A percentile compares a stretch with the other conserved stretches of the same genome.
phyloP scores from a whole-genome alignment of 768 basidiomycete species.

The Termitomyces sp. region DNA sequence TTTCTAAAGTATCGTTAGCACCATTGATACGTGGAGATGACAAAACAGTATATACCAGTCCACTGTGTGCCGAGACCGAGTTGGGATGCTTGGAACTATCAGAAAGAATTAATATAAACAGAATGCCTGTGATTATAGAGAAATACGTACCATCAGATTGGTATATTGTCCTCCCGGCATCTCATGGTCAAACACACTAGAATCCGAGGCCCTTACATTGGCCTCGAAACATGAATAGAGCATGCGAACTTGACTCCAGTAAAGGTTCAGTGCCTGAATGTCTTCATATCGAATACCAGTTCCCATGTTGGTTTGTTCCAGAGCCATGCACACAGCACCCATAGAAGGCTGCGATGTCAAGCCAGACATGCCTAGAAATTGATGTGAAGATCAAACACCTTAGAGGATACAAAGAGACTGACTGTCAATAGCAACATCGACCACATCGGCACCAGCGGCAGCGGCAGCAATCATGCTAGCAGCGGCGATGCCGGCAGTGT shows the following conservation, averaged over 20 bases:
- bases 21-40: slow-evolving; percentile 6
- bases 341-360: slow-evolving; percentile 98
- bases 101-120: slow-evolving; percentile 15
- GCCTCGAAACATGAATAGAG: slow-evolving; percentile 98
- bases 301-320: slow-evolving; percentile 91
- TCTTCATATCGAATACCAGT: slow-evolving; percentile 97
- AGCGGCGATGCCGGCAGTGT: slow-evolving; percentile 96
- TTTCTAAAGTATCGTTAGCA: slow-evolving; percentile 46
- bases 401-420: slow-evolving; percentile 25
- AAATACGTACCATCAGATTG: slow-evolving; percentile 71
- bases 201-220: slow-evolving; percentile 94
- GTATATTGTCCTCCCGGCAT: slow-evolving; percentile 99
- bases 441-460: slow-evolving; percentile 95
- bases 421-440: slow-evolving; percentile 99
- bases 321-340: slow-evolving; percentile 93
- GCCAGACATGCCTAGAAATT: slow-evolving; percentile 85
- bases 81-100: slow-evolving; percentile 96
- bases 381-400: slow-evolving; percentile 5
- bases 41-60: slow-evolving; percentile 51
- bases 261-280: slow-evolving; percentile 94
- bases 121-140: slow-evolving; percentile 9
- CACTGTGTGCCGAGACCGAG: slow-evolving; percentile 97
- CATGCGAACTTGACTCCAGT: slow-evolving; percentile 97
- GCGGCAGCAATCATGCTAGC: slow-evolving; percentile 98
- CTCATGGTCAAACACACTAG: slow-evolving; percentile 97